Conservation (phyloP, 305 asterid species). For the Ajuga reptans region DNA sequence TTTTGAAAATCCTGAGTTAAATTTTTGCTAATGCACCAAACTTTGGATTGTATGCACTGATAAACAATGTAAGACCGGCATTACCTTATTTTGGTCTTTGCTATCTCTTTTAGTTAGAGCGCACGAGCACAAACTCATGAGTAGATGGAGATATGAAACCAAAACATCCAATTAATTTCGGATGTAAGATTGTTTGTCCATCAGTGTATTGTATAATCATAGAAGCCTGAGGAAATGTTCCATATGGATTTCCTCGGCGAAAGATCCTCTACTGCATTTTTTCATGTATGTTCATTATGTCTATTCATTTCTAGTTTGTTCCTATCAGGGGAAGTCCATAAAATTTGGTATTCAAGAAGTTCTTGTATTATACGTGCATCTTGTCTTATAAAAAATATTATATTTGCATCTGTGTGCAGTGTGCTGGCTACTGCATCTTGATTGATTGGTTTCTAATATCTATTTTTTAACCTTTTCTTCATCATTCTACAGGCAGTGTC, state of each 20-base stretch:
- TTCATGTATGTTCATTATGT: conserved; percentile 2
- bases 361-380: neutral
- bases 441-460: conserved; percentile 14
- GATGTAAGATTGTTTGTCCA: neutral
- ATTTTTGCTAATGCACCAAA: neutral
- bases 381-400: neutral
- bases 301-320: neutral
- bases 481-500: conserved; percentile 76
- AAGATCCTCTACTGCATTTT: neutral
- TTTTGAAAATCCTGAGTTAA: neutral
- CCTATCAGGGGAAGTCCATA: neutral
- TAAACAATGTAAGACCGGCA: neutral
- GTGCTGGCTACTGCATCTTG: conserved; percentile 24
- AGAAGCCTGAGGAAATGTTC: neutral
- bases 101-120: neutral
- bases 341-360: neutral
- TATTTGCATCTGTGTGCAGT: conserved; percentile 11
- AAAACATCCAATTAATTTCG: neutral
- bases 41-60: neutral
- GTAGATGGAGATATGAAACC: neutral
- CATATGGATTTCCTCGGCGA: neutral
- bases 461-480: neutral
- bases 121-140: neutral
- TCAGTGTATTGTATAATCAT: neutral
- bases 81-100: neutral